phyloP scores from a whole-genome alignment of 1,139 yeast genomes.

The Diutina pseudorugosa region DNA sequence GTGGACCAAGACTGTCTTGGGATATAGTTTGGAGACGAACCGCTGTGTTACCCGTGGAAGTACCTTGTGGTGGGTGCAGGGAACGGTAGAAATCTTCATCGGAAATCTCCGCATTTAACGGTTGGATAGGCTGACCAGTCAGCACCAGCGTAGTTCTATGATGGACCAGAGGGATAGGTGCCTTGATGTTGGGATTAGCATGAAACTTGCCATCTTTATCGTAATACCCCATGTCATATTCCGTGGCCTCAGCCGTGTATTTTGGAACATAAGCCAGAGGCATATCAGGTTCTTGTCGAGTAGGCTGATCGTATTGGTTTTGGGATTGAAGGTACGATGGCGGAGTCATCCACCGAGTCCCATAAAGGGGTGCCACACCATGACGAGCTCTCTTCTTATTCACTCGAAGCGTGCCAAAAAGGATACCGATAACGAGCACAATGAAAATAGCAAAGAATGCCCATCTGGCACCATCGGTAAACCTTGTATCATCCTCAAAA shows the following conservation, averaged over 20 bases:
- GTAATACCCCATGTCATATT: constrained; percentile 70
- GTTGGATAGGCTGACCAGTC: background rate
- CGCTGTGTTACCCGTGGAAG: background rate
- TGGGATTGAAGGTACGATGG: constrained; percentile 76
- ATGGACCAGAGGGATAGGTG: constrained; percentile 6
- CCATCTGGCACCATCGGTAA: constrained; percentile 35
- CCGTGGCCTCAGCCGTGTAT: constrained; percentile 53
- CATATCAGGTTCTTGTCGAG: constrained; percentile 21
- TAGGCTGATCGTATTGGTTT: constrained; percentile 39
- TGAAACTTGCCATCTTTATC: constrained; percentile 53
- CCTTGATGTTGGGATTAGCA: constrained; percentile 19
- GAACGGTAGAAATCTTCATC: constrained; percentile 2
- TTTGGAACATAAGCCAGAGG: constrained; percentile 45
- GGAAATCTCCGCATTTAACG: background rate
- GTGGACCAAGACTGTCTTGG: constrained; percentile 1
- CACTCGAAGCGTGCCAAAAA: constrained; percentile 41
- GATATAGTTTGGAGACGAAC: background rate
- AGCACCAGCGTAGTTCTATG: background rate
- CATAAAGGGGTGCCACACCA: constrained; percentile 65
- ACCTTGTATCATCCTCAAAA: background rate
- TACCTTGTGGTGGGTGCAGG: background rate
- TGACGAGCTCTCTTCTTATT: constrained; percentile 45
- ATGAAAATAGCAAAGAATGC: constrained; percentile 45
- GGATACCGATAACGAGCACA: constrained; percentile 33
- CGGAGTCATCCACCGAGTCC: constrained; percentile 88